phyloP scores from a whole-genome alignment of 1,139 yeast species.

The Blastobotrys apis region DNA sequence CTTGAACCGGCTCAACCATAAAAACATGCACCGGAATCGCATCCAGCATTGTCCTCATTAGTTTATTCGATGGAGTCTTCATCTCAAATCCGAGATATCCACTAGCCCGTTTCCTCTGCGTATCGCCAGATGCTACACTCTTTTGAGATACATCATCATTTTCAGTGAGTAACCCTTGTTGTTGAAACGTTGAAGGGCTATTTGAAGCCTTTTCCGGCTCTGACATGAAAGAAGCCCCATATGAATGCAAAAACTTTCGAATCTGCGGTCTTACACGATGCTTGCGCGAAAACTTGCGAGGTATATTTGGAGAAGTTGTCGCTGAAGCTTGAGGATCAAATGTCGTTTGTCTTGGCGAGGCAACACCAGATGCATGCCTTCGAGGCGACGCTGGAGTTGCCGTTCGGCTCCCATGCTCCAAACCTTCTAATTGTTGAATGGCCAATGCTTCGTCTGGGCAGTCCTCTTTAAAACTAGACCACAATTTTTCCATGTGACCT shows the following conservation, averaged over 20 bases:
- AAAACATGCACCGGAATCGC: constrained; percentile 37
- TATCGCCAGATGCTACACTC: neutral
- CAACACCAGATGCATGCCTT: too few species aligned
- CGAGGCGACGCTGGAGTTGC: neutral
- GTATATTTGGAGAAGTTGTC: neutral
- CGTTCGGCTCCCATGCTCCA: constrained; percentile 9
- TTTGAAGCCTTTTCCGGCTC: constrained; percentile 18
- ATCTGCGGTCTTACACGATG: constrained; percentile 21
- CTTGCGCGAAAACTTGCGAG: constrained; percentile 2
- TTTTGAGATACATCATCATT: neutral
- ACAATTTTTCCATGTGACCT: constrained; percentile 16
- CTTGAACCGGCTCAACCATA: constrained; percentile 34
- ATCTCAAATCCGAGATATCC: constrained; percentile 11
- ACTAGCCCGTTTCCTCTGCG: neutral
- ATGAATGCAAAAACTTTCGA: constrained; percentile 21
- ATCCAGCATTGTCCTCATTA: constrained; percentile 34
- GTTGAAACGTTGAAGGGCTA: neutral
- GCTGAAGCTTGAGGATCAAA: neutral
- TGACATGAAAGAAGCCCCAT: constrained; percentile 23
- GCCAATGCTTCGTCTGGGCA: constrained; percentile 10
- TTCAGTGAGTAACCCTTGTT: neutral
- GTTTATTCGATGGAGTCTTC: constrained; percentile 26
- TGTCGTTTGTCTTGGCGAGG: neutral
- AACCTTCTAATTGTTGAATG: constrained; percentile 14
- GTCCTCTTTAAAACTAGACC: constrained; percentile 20